A percentile compares a stretch with the other conserved stretches of the same genome.
phyloP scores from a whole-genome alignment of 1,284 basidiomycete genomes.

The Athelia sp. region DNA sequence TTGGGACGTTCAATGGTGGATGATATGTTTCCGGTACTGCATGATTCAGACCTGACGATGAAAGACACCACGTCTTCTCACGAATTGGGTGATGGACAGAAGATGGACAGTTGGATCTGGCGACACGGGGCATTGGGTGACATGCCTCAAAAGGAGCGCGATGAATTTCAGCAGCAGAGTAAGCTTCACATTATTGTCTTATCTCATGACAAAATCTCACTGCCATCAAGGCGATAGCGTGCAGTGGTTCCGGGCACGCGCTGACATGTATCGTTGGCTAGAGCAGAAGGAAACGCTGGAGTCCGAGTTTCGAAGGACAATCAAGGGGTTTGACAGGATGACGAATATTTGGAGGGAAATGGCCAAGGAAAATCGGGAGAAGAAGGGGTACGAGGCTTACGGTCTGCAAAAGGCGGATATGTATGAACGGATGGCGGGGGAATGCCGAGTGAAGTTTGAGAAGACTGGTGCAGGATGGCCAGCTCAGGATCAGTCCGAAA shows the following conservation, averaged over 20 bases:
- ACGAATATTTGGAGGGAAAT: conserved; percentile 1
- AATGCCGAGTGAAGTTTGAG: background rate
- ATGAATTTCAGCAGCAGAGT: background rate
- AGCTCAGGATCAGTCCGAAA: too few relatives aligned
- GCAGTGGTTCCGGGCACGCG: conserved; percentile 12
- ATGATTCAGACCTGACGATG: too few relatives aligned
- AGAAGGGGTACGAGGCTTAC: background rate
- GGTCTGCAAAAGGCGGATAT: background rate
- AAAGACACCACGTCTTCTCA: background rate
- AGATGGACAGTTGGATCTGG: background rate
- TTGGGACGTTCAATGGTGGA: too few relatives aligned
- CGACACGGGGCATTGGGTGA: background rate
- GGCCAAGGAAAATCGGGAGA: conserved; percentile 1
- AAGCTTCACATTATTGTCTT: background rate
- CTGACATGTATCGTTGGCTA: conserved; percentile 4
- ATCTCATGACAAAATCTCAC: background rate
- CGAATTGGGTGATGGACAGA: background rate
- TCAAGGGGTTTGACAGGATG: background rate
- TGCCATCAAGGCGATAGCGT: conserved; percentile 8
- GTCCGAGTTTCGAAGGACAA: conserved; percentile 8
- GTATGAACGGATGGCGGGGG: background rate
- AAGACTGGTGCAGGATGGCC: background rate
- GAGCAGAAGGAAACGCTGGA: conserved; percentile 11
- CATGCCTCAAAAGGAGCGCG: background rate
- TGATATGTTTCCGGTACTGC: too few relatives aligned